Conservation (phyloP, 2,329 filamentous ascomycete species). For the Alternaria rosae region DNA sequence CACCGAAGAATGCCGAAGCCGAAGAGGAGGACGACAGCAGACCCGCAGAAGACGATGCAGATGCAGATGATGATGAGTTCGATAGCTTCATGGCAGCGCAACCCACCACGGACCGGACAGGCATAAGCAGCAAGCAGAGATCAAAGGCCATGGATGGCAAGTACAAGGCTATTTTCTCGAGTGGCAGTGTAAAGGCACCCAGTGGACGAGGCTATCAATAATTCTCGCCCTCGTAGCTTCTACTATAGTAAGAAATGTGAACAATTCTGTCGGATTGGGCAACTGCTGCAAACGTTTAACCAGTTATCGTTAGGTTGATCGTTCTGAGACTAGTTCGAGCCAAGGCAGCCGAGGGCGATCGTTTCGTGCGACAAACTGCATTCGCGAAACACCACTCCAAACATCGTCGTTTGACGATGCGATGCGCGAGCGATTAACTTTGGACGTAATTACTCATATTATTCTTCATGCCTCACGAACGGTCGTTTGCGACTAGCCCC, state of each 20-base stretch:
- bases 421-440: not conserved
- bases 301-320: not conserved
- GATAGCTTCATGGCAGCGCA: constrained; percentile 93
- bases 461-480: not conserved
- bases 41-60: constrained; percentile 70
- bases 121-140: constrained; percentile 69
- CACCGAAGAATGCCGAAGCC: constrained; percentile 37
- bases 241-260: not conserved
- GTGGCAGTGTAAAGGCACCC: constrained; percentile 37
- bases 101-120: constrained; percentile 85
- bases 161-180: constrained; percentile 44
- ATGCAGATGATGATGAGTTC: constrained; percentile 76
- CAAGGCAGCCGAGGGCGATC: constrained; percentile 13
- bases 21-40: constrained; percentile 72
- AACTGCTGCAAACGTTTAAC: not conserved
- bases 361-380: constrained; percentile 13
- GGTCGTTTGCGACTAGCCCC: not conserved
- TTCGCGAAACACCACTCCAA: constrained; percentile 37
- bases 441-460: not conserved
- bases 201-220: constrained; percentile 21
- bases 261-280: not conserved
- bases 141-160: constrained; percentile 51
- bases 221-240: not conserved
- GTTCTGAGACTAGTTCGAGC: constrained; percentile 8
- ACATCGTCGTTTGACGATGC: constrained; percentile 36